These are phyloP conservation scores for Clitopilus passeckerianus DNA, from an alignment of 768 basidiomycete species.

Conservation along the genomic window DNA sequence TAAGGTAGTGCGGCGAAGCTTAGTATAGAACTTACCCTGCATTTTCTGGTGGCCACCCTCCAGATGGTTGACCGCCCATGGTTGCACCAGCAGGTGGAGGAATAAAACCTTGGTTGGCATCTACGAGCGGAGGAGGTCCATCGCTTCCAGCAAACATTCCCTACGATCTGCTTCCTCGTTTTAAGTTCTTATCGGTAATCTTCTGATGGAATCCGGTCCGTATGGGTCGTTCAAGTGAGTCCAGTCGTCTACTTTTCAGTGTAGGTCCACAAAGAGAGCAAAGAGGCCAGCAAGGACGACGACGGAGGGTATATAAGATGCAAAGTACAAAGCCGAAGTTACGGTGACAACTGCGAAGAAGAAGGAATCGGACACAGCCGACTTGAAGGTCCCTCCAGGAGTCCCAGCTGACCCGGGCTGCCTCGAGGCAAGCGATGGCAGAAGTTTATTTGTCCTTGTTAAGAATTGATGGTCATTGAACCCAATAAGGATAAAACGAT, in stretches of 20 bases:
- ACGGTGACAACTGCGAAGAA: background rate
- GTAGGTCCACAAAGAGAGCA: background rate
- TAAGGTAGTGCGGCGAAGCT: background rate
- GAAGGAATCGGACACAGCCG: background rate
- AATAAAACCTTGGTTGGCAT: constrained; percentile 16
- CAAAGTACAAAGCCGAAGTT: background rate
- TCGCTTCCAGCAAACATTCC: background rate
- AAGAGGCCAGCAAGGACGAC: background rate
- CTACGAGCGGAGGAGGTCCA: constrained; percentile 13
- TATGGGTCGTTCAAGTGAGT: background rate
- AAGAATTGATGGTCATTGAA: background rate
- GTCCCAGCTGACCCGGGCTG: background rate
- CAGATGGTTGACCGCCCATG: constrained; percentile 23
- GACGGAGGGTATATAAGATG: background rate
- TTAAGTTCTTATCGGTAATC: background rate
- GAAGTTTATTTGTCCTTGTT: background rate
- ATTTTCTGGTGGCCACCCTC: constrained; percentile 11
- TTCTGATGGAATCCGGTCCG: background rate
- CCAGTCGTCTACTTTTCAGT: too few species aligned
- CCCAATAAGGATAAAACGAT: background rate
- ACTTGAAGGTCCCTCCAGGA: background rate
- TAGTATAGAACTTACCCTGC: constrained; percentile 8
- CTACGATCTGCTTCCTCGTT: background rate
- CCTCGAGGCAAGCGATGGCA: background rate
- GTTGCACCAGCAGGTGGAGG: constrained; percentile 28